Conservation (phyloP, 306 rosid species). For the Alnus glutinosa region DNA sequence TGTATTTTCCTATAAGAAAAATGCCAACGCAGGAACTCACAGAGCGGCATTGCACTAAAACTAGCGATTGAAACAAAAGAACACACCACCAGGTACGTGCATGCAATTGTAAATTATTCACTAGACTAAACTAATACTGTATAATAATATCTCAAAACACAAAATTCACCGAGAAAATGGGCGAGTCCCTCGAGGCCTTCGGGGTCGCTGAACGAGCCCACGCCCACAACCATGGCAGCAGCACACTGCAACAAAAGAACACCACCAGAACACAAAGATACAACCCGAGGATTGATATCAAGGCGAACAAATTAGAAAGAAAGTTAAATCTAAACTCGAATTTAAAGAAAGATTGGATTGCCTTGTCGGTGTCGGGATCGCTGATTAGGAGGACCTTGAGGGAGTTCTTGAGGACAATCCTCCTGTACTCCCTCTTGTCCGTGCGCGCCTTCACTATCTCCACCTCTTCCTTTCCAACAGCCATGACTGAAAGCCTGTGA, state of each 20-base stretch:
- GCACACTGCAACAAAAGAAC: constrained; percentile 58
- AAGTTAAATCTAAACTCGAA: background rate
- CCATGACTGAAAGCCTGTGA: constrained; percentile 32
- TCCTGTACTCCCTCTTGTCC: constrained; percentile 74
- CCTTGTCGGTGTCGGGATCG: constrained; percentile 96
- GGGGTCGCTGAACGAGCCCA: constrained; percentile 87
- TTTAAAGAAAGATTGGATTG: background rate
- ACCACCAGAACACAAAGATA: background rate
- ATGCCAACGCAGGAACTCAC: background rate
- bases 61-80: background rate
- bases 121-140: background rate
- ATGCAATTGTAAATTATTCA: background rate
- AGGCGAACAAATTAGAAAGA: background rate
- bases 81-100: background rate
- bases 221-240: constrained; percentile 91
- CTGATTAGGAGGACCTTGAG: constrained; percentile 77
- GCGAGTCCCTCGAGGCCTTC: constrained; percentile 93
- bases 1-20: background rate
- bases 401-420: constrained; percentile 69
- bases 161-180: constrained; percentile 75
- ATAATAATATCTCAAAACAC: background rate
- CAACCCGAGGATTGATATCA: background rate
- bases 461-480: constrained; percentile 48
- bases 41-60: background rate
- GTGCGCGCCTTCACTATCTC: constrained; percentile 70